Evolutionary conservation across 2,329 filamentous ascomycete species (phyloP).

Genomic region (Didymella pinodella): DNA sequence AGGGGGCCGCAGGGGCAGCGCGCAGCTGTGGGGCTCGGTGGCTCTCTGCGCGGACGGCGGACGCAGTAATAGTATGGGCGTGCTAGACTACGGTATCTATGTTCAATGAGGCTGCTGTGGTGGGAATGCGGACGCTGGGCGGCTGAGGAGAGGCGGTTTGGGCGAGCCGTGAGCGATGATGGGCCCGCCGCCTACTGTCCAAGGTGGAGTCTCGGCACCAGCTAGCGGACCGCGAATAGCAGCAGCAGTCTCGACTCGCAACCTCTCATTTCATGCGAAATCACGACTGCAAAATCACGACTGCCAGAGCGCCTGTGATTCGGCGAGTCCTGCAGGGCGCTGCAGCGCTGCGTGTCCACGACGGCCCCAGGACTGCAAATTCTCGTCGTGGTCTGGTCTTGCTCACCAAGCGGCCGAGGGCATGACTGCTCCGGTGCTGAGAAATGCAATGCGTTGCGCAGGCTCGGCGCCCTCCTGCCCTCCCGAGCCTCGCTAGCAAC

Average conservation of each 20-base stretch:
- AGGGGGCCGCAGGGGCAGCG: conserved; percentile 29
- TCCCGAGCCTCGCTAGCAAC: conserved; percentile 15
- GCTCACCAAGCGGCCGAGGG: conserved; percentile 16
- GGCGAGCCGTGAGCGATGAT: conserved; percentile 18
- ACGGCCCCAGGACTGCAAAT: conserved; percentile 4
- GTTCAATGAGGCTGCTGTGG: conserved; percentile 23
- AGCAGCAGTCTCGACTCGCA: conserved; percentile 7
- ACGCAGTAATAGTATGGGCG: conserved; percentile 15
- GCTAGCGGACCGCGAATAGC: conserved; percentile 21
- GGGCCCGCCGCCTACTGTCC: conserved; percentile 3
- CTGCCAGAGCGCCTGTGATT: conserved; percentile 2
- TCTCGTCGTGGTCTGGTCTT: neutral
- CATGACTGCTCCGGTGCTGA: conserved; percentile 12
- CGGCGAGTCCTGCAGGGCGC: conserved; percentile 1
- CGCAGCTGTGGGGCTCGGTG: conserved; percentile 19
- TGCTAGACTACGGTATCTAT: conserved; percentile 10
- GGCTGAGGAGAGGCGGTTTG: conserved; percentile 12
- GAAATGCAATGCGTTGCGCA: conserved; percentile 17
- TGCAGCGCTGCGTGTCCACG: conserved; percentile 1
- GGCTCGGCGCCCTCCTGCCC: conserved; percentile 5
- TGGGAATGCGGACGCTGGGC: conserved; percentile 18
- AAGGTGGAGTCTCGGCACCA: conserved; percentile 14
- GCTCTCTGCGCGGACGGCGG: conserved; percentile 12
- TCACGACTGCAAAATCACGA: conserved; percentile 3
- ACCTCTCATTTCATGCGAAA: conserved; percentile 19